Evolutionary conservation across 495 filamentous ascomycete species (phyloP).

Genomic region (Hypoxylon intermedium): DNA sequence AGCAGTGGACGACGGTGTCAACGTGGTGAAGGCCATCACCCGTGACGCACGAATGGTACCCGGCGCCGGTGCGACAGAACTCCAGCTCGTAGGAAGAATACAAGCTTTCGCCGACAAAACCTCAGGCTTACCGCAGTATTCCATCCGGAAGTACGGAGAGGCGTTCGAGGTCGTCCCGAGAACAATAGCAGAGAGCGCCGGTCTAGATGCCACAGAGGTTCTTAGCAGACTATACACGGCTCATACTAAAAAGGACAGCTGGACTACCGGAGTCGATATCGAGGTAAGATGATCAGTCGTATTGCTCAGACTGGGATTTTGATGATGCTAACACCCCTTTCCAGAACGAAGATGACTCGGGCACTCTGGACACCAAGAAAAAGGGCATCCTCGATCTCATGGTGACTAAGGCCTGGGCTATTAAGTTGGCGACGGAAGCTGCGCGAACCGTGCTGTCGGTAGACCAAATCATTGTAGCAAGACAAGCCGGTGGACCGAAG

Average conservation of each 20-base stretch:
- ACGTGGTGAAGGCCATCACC: conserved; percentile 98
- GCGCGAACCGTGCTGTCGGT: conserved; percentile 94
- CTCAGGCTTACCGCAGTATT: conserved; percentile 88
- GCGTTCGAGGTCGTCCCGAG: conserved; percentile 97
- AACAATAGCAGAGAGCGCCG: conserved; percentile 91
- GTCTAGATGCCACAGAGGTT: conserved; percentile 94
- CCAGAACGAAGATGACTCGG: conserved; percentile 74
- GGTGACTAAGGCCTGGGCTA: conserved; percentile 91
- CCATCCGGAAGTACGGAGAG: conserved; percentile 96
- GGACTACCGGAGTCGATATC: conserved; percentile 92
- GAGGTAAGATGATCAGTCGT: conserved; percentile 59
- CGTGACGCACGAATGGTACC: conserved; percentile 89
- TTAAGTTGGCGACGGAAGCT: conserved; percentile 93
- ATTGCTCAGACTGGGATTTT: not conserved
- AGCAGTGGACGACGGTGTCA: conserved; percentile 97
- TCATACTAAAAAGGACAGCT: conserved; percentile 84
- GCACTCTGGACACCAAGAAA: conserved; percentile 85
- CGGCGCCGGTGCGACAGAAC: conserved; percentile 93
- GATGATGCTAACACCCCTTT: conserved; percentile 32
- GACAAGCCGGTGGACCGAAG: conserved; percentile 97
- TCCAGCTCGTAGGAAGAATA: conserved; percentile 93
- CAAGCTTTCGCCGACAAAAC: conserved; percentile 88
- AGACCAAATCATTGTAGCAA: conserved; percentile 98
- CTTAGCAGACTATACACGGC: conserved; percentile 90
- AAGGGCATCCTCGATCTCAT: conserved; percentile 93